Evolutionary conservation across 257 asterid species (phyloP).

Genomic region (Knoxia roxburghii): DNA sequence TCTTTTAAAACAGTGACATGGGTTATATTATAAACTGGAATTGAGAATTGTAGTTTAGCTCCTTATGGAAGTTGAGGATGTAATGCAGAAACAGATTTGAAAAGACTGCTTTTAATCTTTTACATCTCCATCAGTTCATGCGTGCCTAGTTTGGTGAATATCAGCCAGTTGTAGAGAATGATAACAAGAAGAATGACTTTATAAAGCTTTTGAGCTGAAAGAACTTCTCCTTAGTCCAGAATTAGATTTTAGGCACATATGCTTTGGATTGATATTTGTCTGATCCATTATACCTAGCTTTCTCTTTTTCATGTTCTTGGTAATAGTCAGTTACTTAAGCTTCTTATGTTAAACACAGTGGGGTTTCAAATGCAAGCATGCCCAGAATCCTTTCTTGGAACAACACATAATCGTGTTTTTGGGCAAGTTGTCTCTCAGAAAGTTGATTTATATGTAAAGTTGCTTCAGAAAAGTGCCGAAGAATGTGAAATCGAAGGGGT

Average conservation of each 20-base stretch:
- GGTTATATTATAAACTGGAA: neutral
- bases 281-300: neutral
- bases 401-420: slow-evolving; percentile 49
- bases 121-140: neutral
- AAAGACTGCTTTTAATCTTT: neutral
- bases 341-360: slow-evolving; percentile 36
- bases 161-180: neutral
- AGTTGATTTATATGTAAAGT: slow-evolving; percentile 34
- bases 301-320: neutral
- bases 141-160: neutral
- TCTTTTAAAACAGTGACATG: neutral
- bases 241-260: neutral
- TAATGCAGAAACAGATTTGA: neutral
- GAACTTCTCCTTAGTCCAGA: neutral
- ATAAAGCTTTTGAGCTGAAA: neutral
- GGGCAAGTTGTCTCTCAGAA: slow-evolving; percentile 60
- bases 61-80: too few relatives aligned
- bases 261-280: neutral
- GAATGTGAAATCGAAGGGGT: slow-evolving; percentile 64
- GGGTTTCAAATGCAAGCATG: slow-evolving; percentile 61
- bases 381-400: slow-evolving; percentile 42
- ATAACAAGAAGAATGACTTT: neutral
- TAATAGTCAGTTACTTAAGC: slow-evolving; percentile 14
- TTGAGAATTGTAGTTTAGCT: neutral
- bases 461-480: slow-evolving; percentile 51